A percentile compares a stretch with the other conserved stretches of the same genome.
Conservation (phyloP, 495 filamentous ascomycete species). For the Lichina pygmaea region DNA sequence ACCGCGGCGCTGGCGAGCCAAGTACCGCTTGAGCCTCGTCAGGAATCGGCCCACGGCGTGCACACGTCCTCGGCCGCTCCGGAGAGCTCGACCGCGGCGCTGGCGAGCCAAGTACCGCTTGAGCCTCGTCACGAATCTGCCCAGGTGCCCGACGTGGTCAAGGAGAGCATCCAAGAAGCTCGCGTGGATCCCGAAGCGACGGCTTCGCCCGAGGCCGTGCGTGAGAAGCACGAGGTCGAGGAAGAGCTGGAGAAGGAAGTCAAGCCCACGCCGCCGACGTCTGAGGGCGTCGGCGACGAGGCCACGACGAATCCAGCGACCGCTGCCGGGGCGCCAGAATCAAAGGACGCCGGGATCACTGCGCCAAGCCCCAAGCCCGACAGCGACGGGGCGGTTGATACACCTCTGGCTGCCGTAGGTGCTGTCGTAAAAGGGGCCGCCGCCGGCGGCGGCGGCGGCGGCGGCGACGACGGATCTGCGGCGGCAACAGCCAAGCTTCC, state of each 20-base stretch:
- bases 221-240: conserved; percentile 4
- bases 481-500: not conserved
- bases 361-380: too few relatives aligned
- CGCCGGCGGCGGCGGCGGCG: not conserved
- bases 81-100: conserved; percentile 8
- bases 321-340: too few relatives aligned
- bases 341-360: not conserved
- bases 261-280: conserved; percentile 23
- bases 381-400: not conserved
- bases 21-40: conserved; percentile 13
- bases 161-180: conserved; percentile 2
- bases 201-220: conserved; percentile 2
- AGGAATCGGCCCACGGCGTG: conserved; percentile 15
- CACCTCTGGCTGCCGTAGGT: not conserved
- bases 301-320: not conserved
- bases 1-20: conserved; percentile 6
- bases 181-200: conserved; percentile 1
- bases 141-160: conserved; percentile 1
- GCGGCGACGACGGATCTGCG: not conserved
- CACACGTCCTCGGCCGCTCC: conserved; percentile 32
- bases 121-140: conserved; percentile 3
- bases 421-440: too few relatives aligned
- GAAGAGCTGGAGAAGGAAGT: conserved; percentile 31
- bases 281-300: conserved; percentile 22
- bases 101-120: conserved; percentile 4